phyloP scores from a whole-genome alignment of 1,284 basidiomycete genomes.

The Marasmius fiardii region DNA sequence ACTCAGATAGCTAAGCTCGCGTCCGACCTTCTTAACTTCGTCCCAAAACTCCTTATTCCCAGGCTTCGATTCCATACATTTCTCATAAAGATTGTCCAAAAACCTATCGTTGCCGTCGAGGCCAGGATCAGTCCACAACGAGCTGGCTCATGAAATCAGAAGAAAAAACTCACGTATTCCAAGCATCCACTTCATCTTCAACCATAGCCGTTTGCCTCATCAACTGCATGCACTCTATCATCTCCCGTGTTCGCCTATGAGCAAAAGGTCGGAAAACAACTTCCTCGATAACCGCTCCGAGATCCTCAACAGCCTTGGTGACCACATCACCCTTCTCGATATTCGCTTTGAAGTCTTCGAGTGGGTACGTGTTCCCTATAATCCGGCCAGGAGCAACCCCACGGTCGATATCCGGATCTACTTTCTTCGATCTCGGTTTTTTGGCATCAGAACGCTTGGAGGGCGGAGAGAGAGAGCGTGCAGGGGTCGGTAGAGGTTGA shows the following conservation, averaged over 20 bases:
- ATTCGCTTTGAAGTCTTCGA: conserved; percentile 74
- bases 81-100: conserved; percentile 50
- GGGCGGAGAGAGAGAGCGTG: conserved; percentile 41
- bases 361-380: conserved; percentile 69
- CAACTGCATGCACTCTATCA: conserved; percentile 68
- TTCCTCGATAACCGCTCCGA: conserved; percentile 68
- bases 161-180: conserved; percentile 58
- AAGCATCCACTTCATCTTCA: conserved; percentile 77
- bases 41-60: conserved; percentile 69
- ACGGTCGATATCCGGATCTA: conserved; percentile 22
- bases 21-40: conserved; percentile 48
- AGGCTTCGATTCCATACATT: conserved; percentile 44
- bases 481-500: conserved; percentile 43
- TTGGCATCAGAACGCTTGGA: neutral
- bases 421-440: neutral
- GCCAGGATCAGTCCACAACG: no score
- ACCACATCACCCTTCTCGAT: conserved; percentile 73
- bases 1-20: conserved; percentile 58
- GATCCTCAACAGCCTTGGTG: conserved; percentile 78
- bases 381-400: conserved; percentile 57
- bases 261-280: conserved; percentile 71
- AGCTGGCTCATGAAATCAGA: neutral
- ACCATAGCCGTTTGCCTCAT: conserved; percentile 65
- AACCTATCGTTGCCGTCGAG: no score
- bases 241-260: conserved; percentile 57